Evolutionary conservation across 257 asterid genomes (phyloP), one percentile per base, ranked within the genome.

Genomic region (Rauvolfia tetraphylla): DNA sequence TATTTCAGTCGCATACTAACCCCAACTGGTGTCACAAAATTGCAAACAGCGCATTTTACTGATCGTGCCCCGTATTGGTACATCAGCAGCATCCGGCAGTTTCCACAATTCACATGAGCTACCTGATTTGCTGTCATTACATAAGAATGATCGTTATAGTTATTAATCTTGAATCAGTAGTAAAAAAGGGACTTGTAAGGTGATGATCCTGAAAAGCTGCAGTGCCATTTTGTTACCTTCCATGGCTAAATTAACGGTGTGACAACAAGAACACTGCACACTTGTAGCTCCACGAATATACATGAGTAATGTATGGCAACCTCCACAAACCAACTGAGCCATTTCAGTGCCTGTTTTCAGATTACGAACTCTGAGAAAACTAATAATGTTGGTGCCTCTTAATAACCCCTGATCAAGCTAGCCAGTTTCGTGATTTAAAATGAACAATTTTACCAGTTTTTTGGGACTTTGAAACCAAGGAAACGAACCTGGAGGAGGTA

Each of bases 261-360:
- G 89, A 71, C 90, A 88, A 75, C 92, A 88, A 17, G 92, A 88
- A 68, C 90, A 88, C 58, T 85, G 87, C 58, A 88, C 92, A 22
- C 90, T 88, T 3, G 89, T 84, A 49, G 90, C 92, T 25, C 89
- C 92, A 3, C 92, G 87, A 41, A 82, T 80, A 78, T 88, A 84
- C 92, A 86, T 86, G 36, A 86, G 81, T 74, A 88, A 86, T 54
- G 90, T 88, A 80, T 83, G 90, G 77, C 90, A 88, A 44, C 90
- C 89, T 54, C 90, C 89, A 53, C 92, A 88, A 15, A 88, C 81
- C 80, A 88, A 68, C 81, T 86, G 89, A 81, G 92, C 92, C 89
- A 86, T 88, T 67, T 88, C 90, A 36, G 87, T 83, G 73, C 92
- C 92, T 86, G 84, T 61, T 41, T 41, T 58, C 17, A 67, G 11